Conservation (phyloP, 176 grass and related monocot genomes). For the Ensete glaucum region DNA sequence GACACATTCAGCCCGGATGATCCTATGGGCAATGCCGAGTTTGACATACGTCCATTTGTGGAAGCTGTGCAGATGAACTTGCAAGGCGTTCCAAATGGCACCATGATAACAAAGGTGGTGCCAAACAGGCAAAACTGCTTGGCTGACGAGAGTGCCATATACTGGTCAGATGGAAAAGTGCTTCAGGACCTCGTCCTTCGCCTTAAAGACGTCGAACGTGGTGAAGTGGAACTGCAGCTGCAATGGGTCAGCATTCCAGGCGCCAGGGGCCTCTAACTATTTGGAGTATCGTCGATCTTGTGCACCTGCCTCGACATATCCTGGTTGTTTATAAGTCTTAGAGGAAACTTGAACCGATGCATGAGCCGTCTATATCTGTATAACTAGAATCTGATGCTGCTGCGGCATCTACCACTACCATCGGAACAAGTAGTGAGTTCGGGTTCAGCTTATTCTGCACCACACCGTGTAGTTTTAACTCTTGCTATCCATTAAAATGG, state of each 20-base stretch:
- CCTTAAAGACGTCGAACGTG: slow-evolving; percentile 46
- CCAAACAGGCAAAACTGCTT: slow-evolving; percentile 39
- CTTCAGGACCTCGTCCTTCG: slow-evolving; percentile 51
- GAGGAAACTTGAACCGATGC: too few relatives aligned
- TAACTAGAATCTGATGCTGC: too few relatives aligned
- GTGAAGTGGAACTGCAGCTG: slow-evolving; percentile 55
- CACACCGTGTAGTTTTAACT: too few relatives aligned
- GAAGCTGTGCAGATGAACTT: slow-evolving; percentile 41
- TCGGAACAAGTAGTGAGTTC: too few relatives aligned
- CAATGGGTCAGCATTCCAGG: slow-evolving; percentile 42
- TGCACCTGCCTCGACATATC: not conserved
- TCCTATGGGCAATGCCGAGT: slow-evolving; percentile 63
- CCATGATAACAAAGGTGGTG: slow-evolving; percentile 34
- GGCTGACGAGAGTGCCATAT: slow-evolving; percentile 52
- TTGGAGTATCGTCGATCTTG: not conserved
- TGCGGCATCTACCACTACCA: too few relatives aligned
- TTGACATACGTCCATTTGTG: slow-evolving; percentile 42
- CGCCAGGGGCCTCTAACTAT: slow-evolving; percentile 21
- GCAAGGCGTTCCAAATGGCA: slow-evolving; percentile 36
- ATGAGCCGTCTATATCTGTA: too few relatives aligned
- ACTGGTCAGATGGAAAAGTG: slow-evolving; percentile 37
- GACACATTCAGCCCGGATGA: slow-evolving; percentile 62
- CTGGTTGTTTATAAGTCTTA: too few relatives aligned
- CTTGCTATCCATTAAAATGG: too few relatives aligned
- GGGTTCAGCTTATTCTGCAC: too few relatives aligned